These are phyloP conservation scores for Russula foetens DNA, from an alignment of 768 basidiomycete genomes.

Conservation along the genomic window DNA sequence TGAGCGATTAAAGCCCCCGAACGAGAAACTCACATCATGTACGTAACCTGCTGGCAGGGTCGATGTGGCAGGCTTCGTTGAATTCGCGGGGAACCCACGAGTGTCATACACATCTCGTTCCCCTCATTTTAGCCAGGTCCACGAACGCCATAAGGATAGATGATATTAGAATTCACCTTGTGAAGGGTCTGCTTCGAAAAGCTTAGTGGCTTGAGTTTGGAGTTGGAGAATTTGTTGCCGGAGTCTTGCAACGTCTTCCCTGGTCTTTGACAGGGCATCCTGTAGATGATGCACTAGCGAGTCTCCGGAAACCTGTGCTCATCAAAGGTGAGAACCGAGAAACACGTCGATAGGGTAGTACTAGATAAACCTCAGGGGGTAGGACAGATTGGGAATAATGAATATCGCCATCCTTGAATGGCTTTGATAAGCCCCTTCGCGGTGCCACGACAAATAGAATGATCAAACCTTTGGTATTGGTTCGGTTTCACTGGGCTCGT, in stretches of 20 bases:
- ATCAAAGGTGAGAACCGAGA: background rate
- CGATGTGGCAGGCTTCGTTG: background rate
- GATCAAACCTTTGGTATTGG: background rate
- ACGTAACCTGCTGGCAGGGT: constrained; percentile 3
- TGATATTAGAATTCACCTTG: background rate
- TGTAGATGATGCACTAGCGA: constrained; percentile 4
- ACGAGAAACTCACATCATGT: constrained; percentile 1
- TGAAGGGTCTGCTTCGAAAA: background rate
- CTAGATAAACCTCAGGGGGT: background rate
- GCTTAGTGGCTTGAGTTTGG: background rate
- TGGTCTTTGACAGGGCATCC: constrained; percentile 9
- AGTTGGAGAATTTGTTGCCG: constrained; percentile 1
- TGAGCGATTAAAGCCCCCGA: background rate
- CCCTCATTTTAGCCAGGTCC: background rate
- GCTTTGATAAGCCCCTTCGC: background rate
- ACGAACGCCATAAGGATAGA: background rate
- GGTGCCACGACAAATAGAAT: background rate
- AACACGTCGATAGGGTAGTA: background rate
- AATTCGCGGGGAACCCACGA: background rate
- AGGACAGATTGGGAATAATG: background rate
- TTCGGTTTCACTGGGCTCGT: background rate
- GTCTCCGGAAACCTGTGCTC: background rate
- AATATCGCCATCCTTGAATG: background rate
- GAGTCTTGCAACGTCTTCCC: constrained; percentile 13
- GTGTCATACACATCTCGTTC: background rate